Evolutionary conservation across 441 rosid genomes (phyloP).

Genomic region (Adansonia grandidieri): DNA sequence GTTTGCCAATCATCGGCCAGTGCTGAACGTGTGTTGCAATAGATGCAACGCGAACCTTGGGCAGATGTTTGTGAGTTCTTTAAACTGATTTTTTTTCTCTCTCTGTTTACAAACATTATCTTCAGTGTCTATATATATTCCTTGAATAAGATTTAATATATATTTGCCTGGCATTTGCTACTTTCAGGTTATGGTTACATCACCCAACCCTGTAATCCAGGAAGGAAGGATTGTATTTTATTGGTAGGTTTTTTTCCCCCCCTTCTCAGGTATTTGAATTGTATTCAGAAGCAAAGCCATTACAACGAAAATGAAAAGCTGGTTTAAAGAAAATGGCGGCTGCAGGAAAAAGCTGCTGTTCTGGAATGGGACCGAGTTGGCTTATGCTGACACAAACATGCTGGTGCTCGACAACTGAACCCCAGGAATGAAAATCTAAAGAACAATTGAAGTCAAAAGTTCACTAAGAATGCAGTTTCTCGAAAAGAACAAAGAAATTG

Average conservation of each 20-base stretch:
- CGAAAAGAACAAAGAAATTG: not conserved
- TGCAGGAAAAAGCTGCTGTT: not conserved
- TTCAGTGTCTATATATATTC: not conserved
- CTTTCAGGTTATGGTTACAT: too few species aligned
- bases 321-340: not conserved
- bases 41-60: not conserved
- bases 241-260: not conserved
- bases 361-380: not conserved
- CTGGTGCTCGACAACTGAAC: not conserved
- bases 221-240: not conserved
- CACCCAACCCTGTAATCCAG: too few species aligned
- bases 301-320: not conserved
- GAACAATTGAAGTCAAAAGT: not conserved
- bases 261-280: not conserved
- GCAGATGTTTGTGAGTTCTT: not conserved
- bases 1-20: not conserved
- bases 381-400: not conserved
- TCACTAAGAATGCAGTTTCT: not conserved
- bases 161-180: too few species aligned
- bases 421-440: not conserved
- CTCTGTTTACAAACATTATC: not conserved
- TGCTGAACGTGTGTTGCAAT: not conserved
- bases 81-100: not conserved
- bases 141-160: too few species aligned
- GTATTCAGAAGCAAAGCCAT: not conserved